A percentile compares a stretch with the other conserved stretches of the same genome.
Conservation (phyloP, 495 filamentous ascomycete species). For the Mycothermus thermophilus region DNA sequence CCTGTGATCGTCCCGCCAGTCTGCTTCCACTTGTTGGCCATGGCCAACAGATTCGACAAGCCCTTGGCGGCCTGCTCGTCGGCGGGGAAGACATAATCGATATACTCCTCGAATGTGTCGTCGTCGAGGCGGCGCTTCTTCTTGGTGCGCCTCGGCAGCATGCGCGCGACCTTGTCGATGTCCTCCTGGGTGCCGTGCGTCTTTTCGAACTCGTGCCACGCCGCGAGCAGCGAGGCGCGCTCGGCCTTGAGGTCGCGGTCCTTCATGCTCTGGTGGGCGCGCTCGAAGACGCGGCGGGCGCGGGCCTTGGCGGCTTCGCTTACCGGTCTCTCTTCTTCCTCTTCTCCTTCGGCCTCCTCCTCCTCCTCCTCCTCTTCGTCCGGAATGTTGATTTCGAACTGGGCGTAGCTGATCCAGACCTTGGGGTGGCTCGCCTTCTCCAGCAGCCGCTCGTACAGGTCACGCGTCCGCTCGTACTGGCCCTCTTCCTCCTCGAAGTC, state of each 20-base stretch:
- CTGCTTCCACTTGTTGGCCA: conserved; percentile 85
- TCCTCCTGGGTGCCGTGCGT: conserved; percentile 68
- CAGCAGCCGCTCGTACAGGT: conserved; percentile 83
- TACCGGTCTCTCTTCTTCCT: conserved; percentile 45
- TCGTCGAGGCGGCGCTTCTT: conserved; percentile 89
- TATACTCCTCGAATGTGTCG: conserved; percentile 92
- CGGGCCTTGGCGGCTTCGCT: conserved; percentile 71
- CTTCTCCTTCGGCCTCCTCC: conserved; percentile 40
- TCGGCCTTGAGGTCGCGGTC: conserved; percentile 90
- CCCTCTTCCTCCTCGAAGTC: conserved; percentile 93
- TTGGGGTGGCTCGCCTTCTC: conserved; percentile 94
- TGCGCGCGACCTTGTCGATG: conserved; percentile 69
- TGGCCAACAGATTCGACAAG: conserved; percentile 67
- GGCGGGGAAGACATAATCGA: conserved; percentile 94
- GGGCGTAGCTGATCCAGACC: conserved; percentile 95
- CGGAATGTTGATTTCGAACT: conserved; percentile 84
- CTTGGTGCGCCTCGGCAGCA: conserved; percentile 91
- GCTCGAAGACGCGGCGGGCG: conserved; percentile 71
- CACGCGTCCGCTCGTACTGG: conserved; percentile 67
- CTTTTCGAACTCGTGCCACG: conserved; percentile 83
- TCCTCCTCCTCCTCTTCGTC: conserved; percentile 45
- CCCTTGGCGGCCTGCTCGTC: conserved; percentile 82
- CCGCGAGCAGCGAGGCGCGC: conserved; percentile 74
- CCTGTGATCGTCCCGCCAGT: conserved; percentile 24
- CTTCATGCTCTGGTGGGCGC: conserved; percentile 79